These are phyloP conservation scores for Lignosus rhinocerotis DNA, from an alignment of 1,284 basidiomycete genomes.

Conservation along the genomic window DNA sequence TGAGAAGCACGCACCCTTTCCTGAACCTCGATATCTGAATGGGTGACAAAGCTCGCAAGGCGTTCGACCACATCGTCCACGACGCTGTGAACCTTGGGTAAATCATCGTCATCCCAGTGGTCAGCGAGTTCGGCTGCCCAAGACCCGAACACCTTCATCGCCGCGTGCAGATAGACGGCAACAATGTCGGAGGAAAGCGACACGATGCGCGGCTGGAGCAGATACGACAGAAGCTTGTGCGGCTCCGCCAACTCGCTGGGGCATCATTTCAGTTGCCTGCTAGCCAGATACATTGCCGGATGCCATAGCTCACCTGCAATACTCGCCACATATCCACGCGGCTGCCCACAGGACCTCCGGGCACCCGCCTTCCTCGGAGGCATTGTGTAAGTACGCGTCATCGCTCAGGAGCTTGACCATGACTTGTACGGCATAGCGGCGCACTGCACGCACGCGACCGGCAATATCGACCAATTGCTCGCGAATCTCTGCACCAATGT, in stretches of 20 bases:
- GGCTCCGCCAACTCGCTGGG: slow-evolving; percentile 69
- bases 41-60: slow-evolving; percentile 55
- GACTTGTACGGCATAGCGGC: slow-evolving; percentile 79
- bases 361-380: slow-evolving; percentile 63
- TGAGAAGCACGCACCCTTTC: slow-evolving; percentile 70
- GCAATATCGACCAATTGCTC: slow-evolving; percentile 88
- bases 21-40: slow-evolving; percentile 83
- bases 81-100: slow-evolving; percentile 59
- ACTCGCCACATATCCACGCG: slow-evolving; percentile 95
- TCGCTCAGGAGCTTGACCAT: slow-evolving; percentile 83
- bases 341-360: slow-evolving; percentile 88
- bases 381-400: slow-evolving; percentile 66
- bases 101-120: slow-evolving; percentile 72
- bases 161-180: slow-evolving; percentile 80
- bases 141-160: slow-evolving; percentile 84
- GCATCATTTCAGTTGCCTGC: neutral
- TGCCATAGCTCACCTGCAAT: slow-evolving; percentile 63
- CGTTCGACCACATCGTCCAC: slow-evolving; percentile 62
- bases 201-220: slow-evolving; percentile 61
- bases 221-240: slow-evolving; percentile 65
- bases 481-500: slow-evolving; percentile 74
- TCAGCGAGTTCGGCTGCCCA: slow-evolving; percentile 79
- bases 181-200: slow-evolving; percentile 63
- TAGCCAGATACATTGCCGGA: neutral
- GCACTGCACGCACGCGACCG: slow-evolving; percentile 76